phyloP scores from a whole-genome alignment of 106 monocot species.

The Allium cepa region DNA sequence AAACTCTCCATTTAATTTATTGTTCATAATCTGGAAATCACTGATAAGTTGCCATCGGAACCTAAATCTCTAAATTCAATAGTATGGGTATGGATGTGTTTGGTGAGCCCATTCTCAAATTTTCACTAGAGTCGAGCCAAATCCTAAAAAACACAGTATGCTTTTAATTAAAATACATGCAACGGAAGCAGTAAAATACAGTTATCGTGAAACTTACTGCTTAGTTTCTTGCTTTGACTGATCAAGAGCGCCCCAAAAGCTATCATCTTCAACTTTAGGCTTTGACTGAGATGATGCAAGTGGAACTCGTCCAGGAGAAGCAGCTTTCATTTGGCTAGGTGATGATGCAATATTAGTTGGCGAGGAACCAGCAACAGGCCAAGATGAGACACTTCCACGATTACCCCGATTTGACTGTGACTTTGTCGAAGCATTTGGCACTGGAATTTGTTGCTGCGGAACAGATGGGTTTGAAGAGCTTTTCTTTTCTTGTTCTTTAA shows the following conservation, averaged over 20 bases:
- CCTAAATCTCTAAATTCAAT: too few relatives aligned
- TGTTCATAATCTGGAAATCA: too few relatives aligned
- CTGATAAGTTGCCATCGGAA: too few relatives aligned
- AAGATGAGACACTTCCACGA: constrained; percentile 39
- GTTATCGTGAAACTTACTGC: constrained; percentile 33
- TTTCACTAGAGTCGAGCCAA: too few relatives aligned
- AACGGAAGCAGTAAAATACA: too few relatives aligned
- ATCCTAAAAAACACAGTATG: too few relatives aligned
- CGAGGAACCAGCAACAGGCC: constrained; percentile 52
- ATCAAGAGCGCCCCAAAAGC: constrained; percentile 90
- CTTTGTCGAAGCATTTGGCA: constrained; percentile 29
- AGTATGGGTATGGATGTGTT: too few relatives aligned
- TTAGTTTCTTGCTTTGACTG: constrained; percentile 40
- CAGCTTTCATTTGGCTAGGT: constrained; percentile 26
- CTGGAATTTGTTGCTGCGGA: constrained; percentile 28
- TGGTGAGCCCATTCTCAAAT: too few relatives aligned
- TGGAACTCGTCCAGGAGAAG: constrained; percentile 9
- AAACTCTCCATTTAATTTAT: too few relatives aligned
- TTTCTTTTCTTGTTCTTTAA: constrained; percentile 74
- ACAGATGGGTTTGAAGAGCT: constrained; percentile 11
- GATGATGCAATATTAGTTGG: constrained; percentile 49
- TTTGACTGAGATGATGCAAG: constrained; percentile 32
- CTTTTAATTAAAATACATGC: too few relatives aligned
- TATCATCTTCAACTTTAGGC: constrained; percentile 72
- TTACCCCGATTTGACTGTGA: constrained; percentile 22